Base-by-base conservation (phyloP, 441 rosid genomes). In the Gossypium schwendimanii region DNA sequence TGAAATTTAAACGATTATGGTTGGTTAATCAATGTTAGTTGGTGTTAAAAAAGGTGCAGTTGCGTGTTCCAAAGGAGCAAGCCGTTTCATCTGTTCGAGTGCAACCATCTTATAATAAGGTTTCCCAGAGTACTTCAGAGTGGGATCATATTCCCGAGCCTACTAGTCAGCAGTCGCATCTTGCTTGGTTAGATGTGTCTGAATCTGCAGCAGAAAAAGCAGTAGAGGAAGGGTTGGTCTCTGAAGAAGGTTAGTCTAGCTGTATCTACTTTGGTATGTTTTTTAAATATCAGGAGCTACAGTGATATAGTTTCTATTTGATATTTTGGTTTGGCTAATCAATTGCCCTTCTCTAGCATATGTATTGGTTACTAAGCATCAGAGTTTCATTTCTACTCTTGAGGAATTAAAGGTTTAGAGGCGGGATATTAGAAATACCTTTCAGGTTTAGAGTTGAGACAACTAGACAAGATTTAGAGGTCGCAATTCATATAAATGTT, bases 11-110 rank as follows among this genome's bases (percentile, higher is more conserved):
- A 17, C n/a, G 3, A 0, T 57, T 69, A 28, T 60, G 55, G 69
- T 52, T 55, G 26, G 47, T 28, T 52, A 53, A 18, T 45, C 63
- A 11, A 50, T 58, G 36, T 8, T 21, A 11, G 36, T 28, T 55
- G 59, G 18, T 74, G 26, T 20, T 50, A 1, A 6, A 64, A 36
- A 7, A 72, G 62, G 11, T 74, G 70, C 69, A 88, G 91, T 76
- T 90, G 74, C 88, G 82, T 49, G 89, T 83, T 80, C 84, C 85
- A 0, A 88, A 79, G 80, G 90, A 77, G 53, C 84, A 84, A 24
- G 18, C 78, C 10, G 73, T 76, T 62, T 79, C 89, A 74, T 73
- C 77, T 1, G 85, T 73, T 70, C 60, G 81, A 45, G 31, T 83
- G 66, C 92, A 85, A 67, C 78, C 86, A 58, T 75, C 92, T 20